Evolutionary conservation across 2,329 filamentous ascomycete genomes (phyloP).

Genomic region (Stemphylium beticola): DNA sequence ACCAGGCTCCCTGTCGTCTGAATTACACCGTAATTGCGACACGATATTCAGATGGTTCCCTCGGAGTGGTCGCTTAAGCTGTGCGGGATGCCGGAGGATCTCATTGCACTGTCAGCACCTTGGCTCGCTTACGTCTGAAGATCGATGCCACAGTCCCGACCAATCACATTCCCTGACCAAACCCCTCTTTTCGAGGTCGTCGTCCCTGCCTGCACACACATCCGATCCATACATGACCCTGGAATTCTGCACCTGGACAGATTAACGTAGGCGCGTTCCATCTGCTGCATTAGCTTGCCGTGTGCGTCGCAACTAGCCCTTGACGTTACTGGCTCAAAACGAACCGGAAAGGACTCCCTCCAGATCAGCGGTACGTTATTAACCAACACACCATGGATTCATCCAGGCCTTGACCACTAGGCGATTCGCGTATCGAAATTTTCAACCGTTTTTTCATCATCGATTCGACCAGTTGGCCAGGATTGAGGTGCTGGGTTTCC

Average conservation of each 20-base stretch:
- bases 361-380: background rate
- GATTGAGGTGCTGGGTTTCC: background rate
- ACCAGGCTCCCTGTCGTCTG: background rate
- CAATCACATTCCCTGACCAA: background rate
- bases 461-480: background rate
- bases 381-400: background rate
- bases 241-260: background rate
- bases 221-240: background rate
- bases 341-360: constrained; percentile 2
- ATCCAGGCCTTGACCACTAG: background rate
- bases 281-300: constrained; percentile 2
- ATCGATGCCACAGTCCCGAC: background rate
- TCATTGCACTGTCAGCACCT: background rate
- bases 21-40: background rate
- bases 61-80: background rate
- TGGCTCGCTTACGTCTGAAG: background rate
- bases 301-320: background rate
- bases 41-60: background rate
- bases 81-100: background rate
- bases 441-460: background rate
- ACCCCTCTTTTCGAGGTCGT: constrained; percentile 4
- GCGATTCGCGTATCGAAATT: background rate
- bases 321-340: constrained; percentile 2
- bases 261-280: background rate
- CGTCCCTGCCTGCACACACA: background rate